Conservation (phyloP, 345 rosid species). For the Cardamine chenopodiifolia region DNA sequence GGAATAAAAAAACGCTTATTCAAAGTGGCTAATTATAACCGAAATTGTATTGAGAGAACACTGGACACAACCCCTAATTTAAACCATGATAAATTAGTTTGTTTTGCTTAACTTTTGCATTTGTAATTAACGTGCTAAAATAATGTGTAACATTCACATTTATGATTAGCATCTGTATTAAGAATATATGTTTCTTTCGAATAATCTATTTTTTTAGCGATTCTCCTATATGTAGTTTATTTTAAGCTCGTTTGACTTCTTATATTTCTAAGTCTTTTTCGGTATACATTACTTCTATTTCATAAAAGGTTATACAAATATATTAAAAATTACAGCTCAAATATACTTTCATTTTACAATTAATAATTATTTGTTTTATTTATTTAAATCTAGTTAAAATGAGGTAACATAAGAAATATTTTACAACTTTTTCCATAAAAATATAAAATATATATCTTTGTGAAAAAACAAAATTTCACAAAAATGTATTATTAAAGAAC, state of each 20-base stretch:
- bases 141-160: not conserved
- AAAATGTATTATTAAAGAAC: not conserved
- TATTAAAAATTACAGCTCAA: no score
- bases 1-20: not conserved
- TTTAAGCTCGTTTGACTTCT: no score
- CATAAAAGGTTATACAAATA: no score
- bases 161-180: not conserved
- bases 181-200: not conserved
- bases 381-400: no score
- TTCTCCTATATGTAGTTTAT: not conserved
- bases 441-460: not conserved
- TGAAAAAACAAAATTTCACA: not conserved
- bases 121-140: not conserved
- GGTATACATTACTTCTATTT: no score
- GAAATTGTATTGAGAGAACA: not conserved
- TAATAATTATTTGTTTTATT: no score
- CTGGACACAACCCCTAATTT: not conserved
- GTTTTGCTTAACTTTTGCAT: not conserved
- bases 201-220: not conserved
- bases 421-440: no score
- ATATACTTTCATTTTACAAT: no score
- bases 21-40: not conserved
- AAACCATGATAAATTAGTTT: not conserved
- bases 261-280: no score
- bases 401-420: no score